These are phyloP conservation scores for Biscogniauxia marginata DNA, from an alignment of 2,329 filamentous ascomycete species.

Conservation along the genomic window DNA sequence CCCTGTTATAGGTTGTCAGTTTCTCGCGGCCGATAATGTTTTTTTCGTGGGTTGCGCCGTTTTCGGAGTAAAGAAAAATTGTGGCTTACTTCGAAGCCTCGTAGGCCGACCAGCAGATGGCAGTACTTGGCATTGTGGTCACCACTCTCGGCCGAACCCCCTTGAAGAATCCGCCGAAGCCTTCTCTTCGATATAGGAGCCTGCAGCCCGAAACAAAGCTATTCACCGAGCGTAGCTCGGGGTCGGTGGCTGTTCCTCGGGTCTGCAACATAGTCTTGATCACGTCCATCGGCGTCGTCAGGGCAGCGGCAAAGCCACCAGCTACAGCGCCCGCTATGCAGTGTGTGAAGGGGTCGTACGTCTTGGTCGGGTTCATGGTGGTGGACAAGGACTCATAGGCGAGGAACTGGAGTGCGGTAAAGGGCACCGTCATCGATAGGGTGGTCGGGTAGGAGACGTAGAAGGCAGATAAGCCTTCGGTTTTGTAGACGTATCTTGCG, in stretches of 20 bases:
- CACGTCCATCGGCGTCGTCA: conserved; percentile 95
- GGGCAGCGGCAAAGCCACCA: conserved; percentile 86
- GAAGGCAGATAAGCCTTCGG: conserved; percentile 86
- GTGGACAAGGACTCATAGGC: conserved; percentile 97
- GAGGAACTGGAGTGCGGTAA: conserved; percentile 95
- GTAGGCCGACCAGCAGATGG: conserved; percentile 93
- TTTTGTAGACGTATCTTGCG: conserved; percentile 81
- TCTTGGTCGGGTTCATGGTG: conserved; percentile 79
- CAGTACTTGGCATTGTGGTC: conserved; percentile 97
- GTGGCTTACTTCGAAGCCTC: conserved; percentile 64
- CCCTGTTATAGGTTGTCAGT: conserved; percentile 23
- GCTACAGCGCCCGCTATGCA: conserved; percentile 90
- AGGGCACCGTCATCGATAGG: conserved; percentile 96
- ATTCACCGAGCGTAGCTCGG: conserved; percentile 80
- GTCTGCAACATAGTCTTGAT: conserved; percentile 98
- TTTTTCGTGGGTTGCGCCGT: neutral
- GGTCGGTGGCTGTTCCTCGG: conserved; percentile 76
- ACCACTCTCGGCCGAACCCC: conserved; percentile 88
- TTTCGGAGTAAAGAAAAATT: neutral
- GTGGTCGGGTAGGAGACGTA: conserved; percentile 99
- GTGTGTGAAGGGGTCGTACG: conserved; percentile 91
- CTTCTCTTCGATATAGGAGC: conserved; percentile 81
- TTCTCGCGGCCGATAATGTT: neutral
- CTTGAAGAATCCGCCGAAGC: conserved; percentile 85
- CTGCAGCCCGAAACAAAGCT: conserved; percentile 76